Evolutionary conservation across 768 basidiomycete genomes (phyloP), one percentile per base, ranked within the genome.

Genomic region (Trametes meyenii): DNA sequence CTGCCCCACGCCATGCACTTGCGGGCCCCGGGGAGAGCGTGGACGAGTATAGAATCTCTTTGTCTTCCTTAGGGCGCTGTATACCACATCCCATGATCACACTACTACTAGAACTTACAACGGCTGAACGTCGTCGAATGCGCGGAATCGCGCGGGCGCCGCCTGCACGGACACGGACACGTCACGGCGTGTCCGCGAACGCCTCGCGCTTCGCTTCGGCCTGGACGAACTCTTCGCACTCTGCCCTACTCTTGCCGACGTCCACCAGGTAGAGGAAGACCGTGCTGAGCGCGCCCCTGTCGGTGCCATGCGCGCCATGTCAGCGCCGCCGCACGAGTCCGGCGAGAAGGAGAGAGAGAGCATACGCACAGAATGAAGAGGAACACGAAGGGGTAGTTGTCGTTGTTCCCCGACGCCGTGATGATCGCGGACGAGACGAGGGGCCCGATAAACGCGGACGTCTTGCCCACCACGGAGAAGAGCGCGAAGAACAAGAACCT

Each of bases 361-460:
- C 24, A 7, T n/a, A 78, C 85, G 57, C 72, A 89, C 86, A 91
- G 74, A 8, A 76, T 82, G 67, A 91, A 88, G 13, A 89, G 75
- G 71, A 90, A 90, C 3, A 85, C 83, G 69, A 91, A 91, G 0
- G 88, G 86, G 82, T 88, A 88, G 70, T 87, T 89, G 66, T 88
- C 78, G 65, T 90, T 90, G 71, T 87, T 82, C 50, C 77, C 78
- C 0, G 88, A 81, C 4, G 81, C 87, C 12, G 84, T 84, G 63
- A 90, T 90, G 60, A 90, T 89, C 1, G 88, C 88, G 53, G 86
- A 85, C 1, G 87, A 89, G 23, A 89, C 86, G 66, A 90, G 80
- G 2, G 88, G 88, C 0, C 89, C 89, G 60, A 90, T 88, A 71
- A 90, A 89, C 17, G 88, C 85, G 40, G 88, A 89, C 7, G 87